Evolutionary conservation across 768 basidiomycete species (phyloP), one percentile per base, ranked within the genome.

Genomic region (Tephrocybe sp.): DNA sequence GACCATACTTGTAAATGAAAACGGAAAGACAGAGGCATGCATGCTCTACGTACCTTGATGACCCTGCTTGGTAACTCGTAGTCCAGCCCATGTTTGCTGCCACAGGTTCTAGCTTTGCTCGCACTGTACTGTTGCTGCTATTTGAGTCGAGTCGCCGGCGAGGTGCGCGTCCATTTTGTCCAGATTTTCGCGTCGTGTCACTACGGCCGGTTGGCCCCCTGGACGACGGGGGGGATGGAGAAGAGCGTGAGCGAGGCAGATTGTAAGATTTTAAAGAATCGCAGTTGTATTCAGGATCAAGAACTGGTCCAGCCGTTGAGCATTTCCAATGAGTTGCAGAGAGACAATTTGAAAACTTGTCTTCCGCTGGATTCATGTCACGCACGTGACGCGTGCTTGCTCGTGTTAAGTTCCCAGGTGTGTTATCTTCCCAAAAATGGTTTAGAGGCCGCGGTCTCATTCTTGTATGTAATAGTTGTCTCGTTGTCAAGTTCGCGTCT

Each of bases 31-130:
- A 39, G 18, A 37, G 18, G 31, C 25, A 32, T 25, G 2, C 52
- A 28, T 13, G 19, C n/a, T n/a, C n/a, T 32, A 59, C 79, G 54
- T 59, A 87, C 88, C 86, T 82, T 9, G 89, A 91, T 27, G 89
- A 89, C 37, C 90, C 90, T 24, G 85, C 90, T 51, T 90, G 86
- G 68, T 92, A 92, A 57, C 89, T 92, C 11, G 89, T 91, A 60
- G 88, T 92, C 84, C 89, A 82, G 57, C 84, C 89, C 57, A 83
- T 60, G 51, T 66, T 67, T 49, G 69, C 65, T 35, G 47, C 44
- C 36, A 51, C 48, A 45, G 56, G 64, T 41, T 51, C 59, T 2
- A 56, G 31, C 24, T 44, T 49, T 24, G 66, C 58, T 41, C 60
- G 61, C 19, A 60, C 49, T 11, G 63, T 57, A 18, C 55, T 57